Evolutionary conservation across 768 basidiomycete species (phyloP).

Genomic region (Tricholoma furcatifolium): DNA sequence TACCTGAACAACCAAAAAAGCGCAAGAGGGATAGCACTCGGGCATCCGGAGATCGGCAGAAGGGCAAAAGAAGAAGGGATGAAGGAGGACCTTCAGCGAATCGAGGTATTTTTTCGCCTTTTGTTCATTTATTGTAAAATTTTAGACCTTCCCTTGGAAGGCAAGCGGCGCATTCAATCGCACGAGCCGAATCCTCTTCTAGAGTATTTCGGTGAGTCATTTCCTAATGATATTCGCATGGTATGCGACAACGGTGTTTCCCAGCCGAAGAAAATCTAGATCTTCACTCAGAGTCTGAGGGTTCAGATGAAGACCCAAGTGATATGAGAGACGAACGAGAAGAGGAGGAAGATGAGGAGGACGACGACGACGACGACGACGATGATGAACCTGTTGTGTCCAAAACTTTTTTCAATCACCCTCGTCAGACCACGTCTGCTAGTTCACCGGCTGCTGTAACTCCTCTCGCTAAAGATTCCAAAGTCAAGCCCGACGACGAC

Average conservation of each 20-base stretch:
- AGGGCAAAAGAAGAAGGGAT: constrained; percentile 10
- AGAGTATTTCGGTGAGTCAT: constrained; percentile 47
- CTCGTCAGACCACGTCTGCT: constrained; percentile 13
- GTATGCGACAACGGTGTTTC: background rate
- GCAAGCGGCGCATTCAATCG: background rate
- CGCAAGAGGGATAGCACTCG: constrained; percentile 20
- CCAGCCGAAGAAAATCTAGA: constrained; percentile 39
- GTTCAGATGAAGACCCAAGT: constrained; percentile 25
- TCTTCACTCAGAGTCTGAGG: constrained; percentile 54
- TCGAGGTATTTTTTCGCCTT: constrained; percentile 1
- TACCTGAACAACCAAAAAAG: constrained; percentile 29
- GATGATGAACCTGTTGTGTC: constrained; percentile 21
- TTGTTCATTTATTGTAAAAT: no score
- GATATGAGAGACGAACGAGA: constrained; percentile 10
- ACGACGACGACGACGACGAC: constrained; percentile 23
- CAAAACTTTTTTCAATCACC: constrained; percentile 18
- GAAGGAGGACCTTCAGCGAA: background rate
- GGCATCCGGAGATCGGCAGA: constrained; percentile 17
- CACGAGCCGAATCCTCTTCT: constrained; percentile 41
- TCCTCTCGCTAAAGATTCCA: background rate
- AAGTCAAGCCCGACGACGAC: constrained; percentile 16
- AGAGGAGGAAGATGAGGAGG: constrained; percentile 19
- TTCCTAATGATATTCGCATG: background rate
- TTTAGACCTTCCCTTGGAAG: background rate
- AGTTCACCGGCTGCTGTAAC: background rate